A percentile compares a stretch with the other conserved stretches of the same genome.
phyloP scores from a whole-genome alignment of 2,329 filamentous ascomycete genomes.

The Xylariaceae sp. region DNA sequence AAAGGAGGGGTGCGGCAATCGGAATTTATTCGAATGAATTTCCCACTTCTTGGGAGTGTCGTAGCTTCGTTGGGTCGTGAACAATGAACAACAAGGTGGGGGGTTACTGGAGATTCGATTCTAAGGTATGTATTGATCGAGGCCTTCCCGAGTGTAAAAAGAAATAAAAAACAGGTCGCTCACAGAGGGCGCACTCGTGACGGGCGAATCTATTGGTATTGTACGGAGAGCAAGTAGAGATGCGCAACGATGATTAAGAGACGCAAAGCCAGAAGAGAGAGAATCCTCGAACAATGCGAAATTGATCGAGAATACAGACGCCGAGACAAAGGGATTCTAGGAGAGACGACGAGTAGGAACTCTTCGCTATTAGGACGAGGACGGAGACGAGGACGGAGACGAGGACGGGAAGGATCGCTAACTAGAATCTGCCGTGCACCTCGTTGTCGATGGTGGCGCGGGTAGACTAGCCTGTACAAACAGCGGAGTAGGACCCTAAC shows the following conservation, averaged over 20 bases:
- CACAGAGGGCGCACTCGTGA: slow-evolving; percentile 20
- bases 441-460: slow-evolving; percentile 12
- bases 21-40: slow-evolving; percentile 13
- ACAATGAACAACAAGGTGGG: slow-evolving; percentile 19
- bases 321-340: slow-evolving; percentile 29
- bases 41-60: slow-evolving; percentile 23
- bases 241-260: slow-evolving; percentile 24
- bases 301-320: slow-evolving; percentile 26
- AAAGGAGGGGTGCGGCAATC: slow-evolving; percentile 13
- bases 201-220: slow-evolving; percentile 25
- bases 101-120: slow-evolving; percentile 29
- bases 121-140: slow-evolving; percentile 5
- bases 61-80: slow-evolving; percentile 31
- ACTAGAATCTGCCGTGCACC: slow-evolving; percentile 9
- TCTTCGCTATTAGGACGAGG: slow-evolving; percentile 23
- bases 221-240: slow-evolving; percentile 19
- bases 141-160: slow-evolving; percentile 3
- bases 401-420: background rate
- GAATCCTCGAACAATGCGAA: slow-evolving; percentile 25
- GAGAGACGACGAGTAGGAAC: slow-evolving; percentile 22
- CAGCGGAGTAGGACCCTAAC: slow-evolving; percentile 23
- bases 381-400: slow-evolving; percentile 27
- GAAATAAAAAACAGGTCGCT: slow-evolving; percentile 4
- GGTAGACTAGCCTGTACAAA: slow-evolving; percentile 4
- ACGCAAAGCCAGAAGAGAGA: slow-evolving; percentile 23